phyloP scores from a whole-genome alignment of 495 filamentous ascomycete species.

The Darksidea phi region DNA sequence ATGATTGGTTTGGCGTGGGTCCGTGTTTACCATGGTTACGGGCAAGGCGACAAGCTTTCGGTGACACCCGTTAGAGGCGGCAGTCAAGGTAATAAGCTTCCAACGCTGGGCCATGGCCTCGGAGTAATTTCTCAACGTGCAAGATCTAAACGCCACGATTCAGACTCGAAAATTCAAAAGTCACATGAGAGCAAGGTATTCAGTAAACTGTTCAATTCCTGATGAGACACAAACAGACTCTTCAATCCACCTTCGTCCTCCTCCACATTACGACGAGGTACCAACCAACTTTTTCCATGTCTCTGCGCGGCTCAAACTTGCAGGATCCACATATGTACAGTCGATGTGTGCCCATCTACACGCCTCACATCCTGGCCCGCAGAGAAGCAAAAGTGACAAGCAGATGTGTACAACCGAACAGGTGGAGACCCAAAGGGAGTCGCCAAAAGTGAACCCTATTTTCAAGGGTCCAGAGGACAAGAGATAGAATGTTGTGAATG shows the following conservation, averaged over 20 bases:
- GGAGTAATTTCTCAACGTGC: too few relatives aligned
- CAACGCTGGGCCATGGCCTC: too few relatives aligned
- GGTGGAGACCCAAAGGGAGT: conserved; percentile 4
- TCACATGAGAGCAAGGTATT: not conserved
- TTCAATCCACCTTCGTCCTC: conserved; percentile 16
- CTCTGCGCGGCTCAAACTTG: conserved; percentile 4
- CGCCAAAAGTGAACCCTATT: not conserved
- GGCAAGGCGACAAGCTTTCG: not conserved
- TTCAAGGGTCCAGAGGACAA: not conserved
- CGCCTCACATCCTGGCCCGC: conserved; percentile 19
- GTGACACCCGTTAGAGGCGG: not conserved
- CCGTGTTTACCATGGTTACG: not conserved
- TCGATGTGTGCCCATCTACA: conserved; percentile 26
- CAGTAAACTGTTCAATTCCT: conserved; percentile 17
- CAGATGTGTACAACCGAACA: conserved; percentile 26
- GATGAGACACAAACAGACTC: conserved; percentile 15
- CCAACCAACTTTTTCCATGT: conserved; percentile 5
- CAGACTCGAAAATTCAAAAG: not conserved
- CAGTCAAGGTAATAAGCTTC: not conserved
- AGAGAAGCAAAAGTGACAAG: conserved; percentile 26
- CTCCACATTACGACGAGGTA: conserved; percentile 35
- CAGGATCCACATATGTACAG: conserved; percentile 24
- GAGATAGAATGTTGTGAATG: not conserved
- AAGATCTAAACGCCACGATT: not conserved
- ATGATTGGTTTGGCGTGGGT: conserved; percentile 13